Conservation (phyloP, 2,329 filamentous ascomycete genomes). For the Pochonia chlamydosporia region DNA sequence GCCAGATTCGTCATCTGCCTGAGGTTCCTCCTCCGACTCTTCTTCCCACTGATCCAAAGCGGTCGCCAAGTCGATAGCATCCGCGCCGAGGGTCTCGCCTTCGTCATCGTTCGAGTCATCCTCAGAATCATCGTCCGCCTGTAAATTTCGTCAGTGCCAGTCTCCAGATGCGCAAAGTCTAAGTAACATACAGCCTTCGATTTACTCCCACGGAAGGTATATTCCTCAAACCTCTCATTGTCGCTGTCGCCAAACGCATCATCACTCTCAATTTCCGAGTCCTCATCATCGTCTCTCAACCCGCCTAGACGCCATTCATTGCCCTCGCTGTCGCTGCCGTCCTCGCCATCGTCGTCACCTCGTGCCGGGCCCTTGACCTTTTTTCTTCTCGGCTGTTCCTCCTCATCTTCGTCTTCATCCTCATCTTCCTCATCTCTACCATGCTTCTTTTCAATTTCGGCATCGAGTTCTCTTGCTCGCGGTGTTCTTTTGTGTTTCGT, state of each 20-base stretch:
- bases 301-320: slow-evolving; percentile 77
- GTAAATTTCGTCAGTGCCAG: not conserved
- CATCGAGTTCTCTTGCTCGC: slow-evolving; percentile 47
- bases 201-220: slow-evolving; percentile 47
- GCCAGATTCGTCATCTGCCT: slow-evolving; percentile 36
- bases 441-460: slow-evolving; percentile 38
- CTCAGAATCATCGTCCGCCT: slow-evolving; percentile 26
- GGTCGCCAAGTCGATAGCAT: slow-evolving; percentile 53
- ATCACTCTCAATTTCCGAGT: slow-evolving; percentile 60
- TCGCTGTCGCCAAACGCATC: slow-evolving; percentile 88
- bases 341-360: slow-evolving; percentile 55
- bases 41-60: slow-evolving; percentile 51
- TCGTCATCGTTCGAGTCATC: slow-evolving; percentile 57
- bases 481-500: slow-evolving; percentile 41
- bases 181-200: slow-evolving; percentile 21
- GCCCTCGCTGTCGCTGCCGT: slow-evolving; percentile 78
- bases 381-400: slow-evolving; percentile 38
- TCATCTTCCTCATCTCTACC: slow-evolving; percentile 37
- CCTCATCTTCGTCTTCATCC: slow-evolving; percentile 43
- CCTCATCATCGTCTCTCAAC: slow-evolving; percentile 49
- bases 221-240: slow-evolving; percentile 77
- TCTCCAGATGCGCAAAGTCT: not conserved
- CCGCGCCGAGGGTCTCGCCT: slow-evolving; percentile 51
- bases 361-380: slow-evolving; percentile 37
- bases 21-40: slow-evolving; percentile 41